phyloP scores from a whole-genome alignment of 1,284 basidiomycete species.

The Entoloma clypeatum region DNA sequence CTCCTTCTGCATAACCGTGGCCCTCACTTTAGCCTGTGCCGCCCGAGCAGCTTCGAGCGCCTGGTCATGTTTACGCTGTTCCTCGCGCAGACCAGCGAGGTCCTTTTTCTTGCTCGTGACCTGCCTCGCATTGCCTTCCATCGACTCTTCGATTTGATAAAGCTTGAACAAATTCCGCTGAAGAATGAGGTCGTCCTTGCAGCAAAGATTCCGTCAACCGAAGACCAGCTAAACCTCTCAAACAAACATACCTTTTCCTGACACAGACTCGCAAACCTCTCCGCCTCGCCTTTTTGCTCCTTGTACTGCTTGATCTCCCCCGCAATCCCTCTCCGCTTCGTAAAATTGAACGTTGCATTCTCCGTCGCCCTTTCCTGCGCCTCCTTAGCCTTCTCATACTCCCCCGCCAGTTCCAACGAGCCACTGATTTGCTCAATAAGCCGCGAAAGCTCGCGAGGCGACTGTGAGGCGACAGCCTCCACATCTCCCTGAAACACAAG shows the following conservation, averaged over 20 bases:
- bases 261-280: slow-evolving; percentile 80
- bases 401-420: slow-evolving; percentile 82
- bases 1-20: slow-evolving; percentile 71
- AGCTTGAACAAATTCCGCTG: slow-evolving; percentile 86
- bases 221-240: neutral
- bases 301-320: slow-evolving; percentile 97
- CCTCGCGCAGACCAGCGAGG: slow-evolving; percentile 61
- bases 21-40: slow-evolving; percentile 77
- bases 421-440: slow-evolving; percentile 97
- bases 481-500: slow-evolving; percentile 99
- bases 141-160: slow-evolving; percentile 84
- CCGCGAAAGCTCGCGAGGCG: slow-evolving; percentile 82
- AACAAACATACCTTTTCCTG: slow-evolving; percentile 56
- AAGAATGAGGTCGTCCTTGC: slow-evolving; percentile 76
- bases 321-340: slow-evolving; percentile 88
- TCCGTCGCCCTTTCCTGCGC: slow-evolving; percentile 90
- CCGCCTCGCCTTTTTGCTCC: slow-evolving; percentile 93
- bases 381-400: slow-evolving; percentile 88
- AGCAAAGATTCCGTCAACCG: slow-evolving; percentile 2
- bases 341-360: slow-evolving; percentile 90
- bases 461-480: slow-evolving; percentile 95
- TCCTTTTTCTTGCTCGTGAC: slow-evolving; percentile 73
- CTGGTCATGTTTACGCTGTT: slow-evolving; percentile 68
- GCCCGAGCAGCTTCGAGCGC: slow-evolving; percentile 73
- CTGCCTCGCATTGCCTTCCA: slow-evolving; percentile 65